phyloP scores from a whole-genome alignment of 2,329 filamentous ascomycete species.

The Calonectria hongkongensis region DNA sequence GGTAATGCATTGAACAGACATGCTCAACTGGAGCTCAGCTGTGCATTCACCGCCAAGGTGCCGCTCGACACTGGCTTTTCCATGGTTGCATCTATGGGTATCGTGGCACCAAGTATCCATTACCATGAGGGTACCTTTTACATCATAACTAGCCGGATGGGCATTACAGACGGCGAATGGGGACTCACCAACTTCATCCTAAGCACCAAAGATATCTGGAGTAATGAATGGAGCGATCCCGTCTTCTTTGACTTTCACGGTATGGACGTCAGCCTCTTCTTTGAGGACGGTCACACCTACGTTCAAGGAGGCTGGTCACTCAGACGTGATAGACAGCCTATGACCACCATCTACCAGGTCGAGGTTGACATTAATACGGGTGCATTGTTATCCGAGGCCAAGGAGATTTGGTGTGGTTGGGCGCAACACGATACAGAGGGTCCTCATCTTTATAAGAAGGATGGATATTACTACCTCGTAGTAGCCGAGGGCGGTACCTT shows the following conservation, averaged over 20 bases:
- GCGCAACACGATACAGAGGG: constrained; percentile 27
- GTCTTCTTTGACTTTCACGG: constrained; percentile 61
- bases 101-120: constrained; percentile 26
- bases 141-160: constrained; percentile 26
- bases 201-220: constrained; percentile 48
- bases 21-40: constrained; percentile 60
- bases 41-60: constrained; percentile 22
- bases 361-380: constrained; percentile 60
- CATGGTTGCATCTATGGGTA: constrained; percentile 23
- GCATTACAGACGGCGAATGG: constrained; percentile 15
- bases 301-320: constrained; percentile 23
- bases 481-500: constrained; percentile 69
- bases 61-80: constrained; percentile 20
- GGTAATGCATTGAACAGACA: constrained; percentile 62
- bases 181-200: constrained; percentile 44
- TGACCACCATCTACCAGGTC: constrained; percentile 41
- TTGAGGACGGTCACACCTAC: constrained; percentile 51
- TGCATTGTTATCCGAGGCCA: constrained; percentile 52
- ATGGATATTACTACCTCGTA: constrained; percentile 68
- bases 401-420: constrained; percentile 24
- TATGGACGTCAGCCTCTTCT: constrained; percentile 67
- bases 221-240: constrained; percentile 51
- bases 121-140: constrained; percentile 32
- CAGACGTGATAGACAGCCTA: constrained; percentile 30
- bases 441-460: constrained; percentile 66